Evolutionary conservation across 2,329 filamentous ascomycete genomes (phyloP).

Genomic region (Alternaria brassicae): DNA sequence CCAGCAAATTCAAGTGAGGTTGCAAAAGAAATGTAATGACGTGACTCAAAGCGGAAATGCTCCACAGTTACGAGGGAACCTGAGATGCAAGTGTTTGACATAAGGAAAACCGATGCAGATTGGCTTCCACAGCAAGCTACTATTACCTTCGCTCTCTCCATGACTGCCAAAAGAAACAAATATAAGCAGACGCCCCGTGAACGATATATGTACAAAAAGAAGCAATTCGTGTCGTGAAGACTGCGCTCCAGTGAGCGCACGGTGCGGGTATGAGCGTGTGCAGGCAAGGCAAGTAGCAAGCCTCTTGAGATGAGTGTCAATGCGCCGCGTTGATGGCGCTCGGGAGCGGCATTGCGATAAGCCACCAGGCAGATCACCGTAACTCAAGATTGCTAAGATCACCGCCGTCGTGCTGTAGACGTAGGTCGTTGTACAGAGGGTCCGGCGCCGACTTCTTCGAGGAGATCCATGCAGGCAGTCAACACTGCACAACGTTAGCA

Average conservation of each 20-base stretch:
- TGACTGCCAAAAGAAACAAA: constrained; percentile 20
- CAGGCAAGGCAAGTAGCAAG: constrained; percentile 10
- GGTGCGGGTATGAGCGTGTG: constrained; percentile 19
- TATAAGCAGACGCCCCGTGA: constrained; percentile 23
- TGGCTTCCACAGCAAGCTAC: constrained; percentile 17
- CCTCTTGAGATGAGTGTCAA: constrained; percentile 19
- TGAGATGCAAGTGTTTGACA: constrained; percentile 14
- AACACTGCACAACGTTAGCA: constrained; percentile 54
- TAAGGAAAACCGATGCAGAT: constrained; percentile 23
- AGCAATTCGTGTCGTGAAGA: constrained; percentile 15
- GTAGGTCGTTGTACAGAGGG: constrained; percentile 41
- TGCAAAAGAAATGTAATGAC: constrained; percentile 24
- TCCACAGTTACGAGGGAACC: constrained; percentile 4
- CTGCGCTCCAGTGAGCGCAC: constrained; percentile 16
- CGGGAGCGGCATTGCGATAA: constrained; percentile 21
- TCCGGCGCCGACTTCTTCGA: constrained; percentile 53
- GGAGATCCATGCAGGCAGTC: constrained; percentile 61
- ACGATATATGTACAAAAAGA: constrained; percentile 41
- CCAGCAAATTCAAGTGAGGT: constrained; percentile 21
- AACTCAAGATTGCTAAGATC: constrained; percentile 17
- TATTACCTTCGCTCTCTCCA: constrained; percentile 23
- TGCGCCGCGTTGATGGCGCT: constrained; percentile 23
- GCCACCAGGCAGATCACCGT: constrained; percentile 22
- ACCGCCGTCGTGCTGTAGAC: constrained; percentile 46
- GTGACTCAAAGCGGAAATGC: constrained; percentile 9